These are phyloP conservation scores for Circinella minor DNA, from an alignment of 371 early-diverging fungal species.

Conservation along the genomic window DNA sequence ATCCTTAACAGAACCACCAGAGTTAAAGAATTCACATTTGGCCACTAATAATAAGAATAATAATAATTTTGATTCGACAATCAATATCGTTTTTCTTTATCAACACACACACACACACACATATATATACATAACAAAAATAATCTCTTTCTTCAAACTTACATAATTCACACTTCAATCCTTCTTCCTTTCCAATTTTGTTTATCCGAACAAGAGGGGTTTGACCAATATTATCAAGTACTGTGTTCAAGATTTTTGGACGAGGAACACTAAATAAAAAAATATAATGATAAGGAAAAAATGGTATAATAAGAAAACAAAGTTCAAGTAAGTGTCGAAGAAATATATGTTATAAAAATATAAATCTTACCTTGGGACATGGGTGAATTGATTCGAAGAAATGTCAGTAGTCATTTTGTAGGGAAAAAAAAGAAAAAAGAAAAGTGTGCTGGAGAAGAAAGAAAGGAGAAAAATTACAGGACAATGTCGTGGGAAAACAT, in stretches of 20 bases:
- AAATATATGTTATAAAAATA: not conserved
- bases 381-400: slow-evolving; percentile 16
- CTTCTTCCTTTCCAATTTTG: slow-evolving; percentile 83
- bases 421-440: not conserved
- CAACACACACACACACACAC: too few relatives aligned
- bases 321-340: too few relatives aligned
- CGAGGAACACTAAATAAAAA: slow-evolving; percentile 40
- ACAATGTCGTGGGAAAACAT: slow-evolving; percentile 1
- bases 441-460: not conserved
- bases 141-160: slow-evolving; percentile 34
- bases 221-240: slow-evolving; percentile 95
- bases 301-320: not conserved
- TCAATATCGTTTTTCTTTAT: not conserved
- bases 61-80: not conserved
- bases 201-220: slow-evolving; percentile 93
- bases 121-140: too few relatives aligned
- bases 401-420: slow-evolving; percentile 11
- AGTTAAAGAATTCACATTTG: slow-evolving; percentile 98
- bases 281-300: slow-evolving; percentile 25
- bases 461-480: not conserved
- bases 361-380: slow-evolving; percentile 14
- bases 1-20: slow-evolving; percentile 98
- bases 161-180: slow-evolving; percentile 95
- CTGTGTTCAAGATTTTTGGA: slow-evolving; percentile 72
- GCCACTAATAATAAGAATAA: slow-evolving; percentile 64